A percentile compares a stretch with the other conserved stretches of the same genome.
Evolutionary conservation across 2,329 filamentous ascomycete species (phyloP).

Genomic region (Zopfia rhizophila): DNA sequence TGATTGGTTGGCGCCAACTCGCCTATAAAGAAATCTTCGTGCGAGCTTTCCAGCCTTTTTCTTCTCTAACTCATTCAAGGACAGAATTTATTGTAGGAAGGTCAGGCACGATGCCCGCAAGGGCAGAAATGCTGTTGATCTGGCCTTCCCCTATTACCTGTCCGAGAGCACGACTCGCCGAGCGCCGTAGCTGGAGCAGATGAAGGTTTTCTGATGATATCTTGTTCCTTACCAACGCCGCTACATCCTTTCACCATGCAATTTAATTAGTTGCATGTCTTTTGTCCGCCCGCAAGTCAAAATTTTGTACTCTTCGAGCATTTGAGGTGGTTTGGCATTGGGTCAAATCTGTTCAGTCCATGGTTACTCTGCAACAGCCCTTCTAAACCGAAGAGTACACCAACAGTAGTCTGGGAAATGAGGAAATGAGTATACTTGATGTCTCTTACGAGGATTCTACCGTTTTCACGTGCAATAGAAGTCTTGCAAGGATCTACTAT

Average conservation of each 20-base stretch:
- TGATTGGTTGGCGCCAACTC: constrained; percentile 44
- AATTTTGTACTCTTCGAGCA: too few relatives aligned
- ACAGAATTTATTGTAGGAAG: constrained; percentile 74
- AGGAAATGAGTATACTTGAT: too few relatives aligned
- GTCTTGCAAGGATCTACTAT: too few relatives aligned
- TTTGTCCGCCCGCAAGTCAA: too few relatives aligned
- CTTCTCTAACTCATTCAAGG: constrained; percentile 66
- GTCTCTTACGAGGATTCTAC: too few relatives aligned
- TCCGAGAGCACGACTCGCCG: constrained; percentile 66
- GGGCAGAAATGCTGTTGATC: constrained; percentile 49
- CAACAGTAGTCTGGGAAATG: too few relatives aligned
- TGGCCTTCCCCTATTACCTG: constrained; percentile 70
- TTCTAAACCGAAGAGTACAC: too few relatives aligned
- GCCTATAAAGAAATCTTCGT: constrained; percentile 41
- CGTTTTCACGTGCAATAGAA: too few relatives aligned
- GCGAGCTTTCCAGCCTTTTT: constrained; percentile 33
- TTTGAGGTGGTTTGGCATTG: too few relatives aligned
- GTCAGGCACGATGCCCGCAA: constrained; percentile 48
- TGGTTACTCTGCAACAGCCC: too few relatives aligned
- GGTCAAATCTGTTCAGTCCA: too few relatives aligned
- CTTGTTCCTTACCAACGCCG: constrained; percentile 74
- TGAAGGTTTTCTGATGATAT: constrained; percentile 67
- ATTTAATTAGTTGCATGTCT: background rate
- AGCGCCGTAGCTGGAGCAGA: constrained; percentile 74
- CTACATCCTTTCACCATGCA: constrained; percentile 58